phyloP scores from a whole-genome alignment of 1,139 yeast genomes.

The Scheffersomyces stambukii region DNA sequence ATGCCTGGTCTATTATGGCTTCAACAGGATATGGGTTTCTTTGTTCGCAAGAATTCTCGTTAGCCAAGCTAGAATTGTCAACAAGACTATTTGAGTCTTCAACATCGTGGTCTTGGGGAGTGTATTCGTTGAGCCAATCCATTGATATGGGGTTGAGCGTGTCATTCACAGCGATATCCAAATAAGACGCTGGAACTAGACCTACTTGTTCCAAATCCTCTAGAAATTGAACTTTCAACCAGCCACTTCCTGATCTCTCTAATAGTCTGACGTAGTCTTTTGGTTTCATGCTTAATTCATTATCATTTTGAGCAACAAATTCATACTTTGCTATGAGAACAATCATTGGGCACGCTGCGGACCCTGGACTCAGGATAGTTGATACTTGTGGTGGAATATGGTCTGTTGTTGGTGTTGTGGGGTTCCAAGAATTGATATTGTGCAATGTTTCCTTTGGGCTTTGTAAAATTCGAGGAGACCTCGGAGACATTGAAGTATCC shows the following conservation, averaged over 20 bases:
- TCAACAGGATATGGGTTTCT: too few species aligned
- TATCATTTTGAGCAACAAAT: slow-evolving; percentile 23
- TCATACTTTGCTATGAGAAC: slow-evolving; percentile 29
- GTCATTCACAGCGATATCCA: slow-evolving; percentile 37
- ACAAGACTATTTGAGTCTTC: not conserved
- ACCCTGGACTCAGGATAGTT: too few species aligned
- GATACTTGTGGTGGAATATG: too few species aligned
- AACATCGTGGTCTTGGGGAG: not conserved
- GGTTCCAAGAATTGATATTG: too few species aligned
- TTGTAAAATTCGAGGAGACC: slow-evolving; percentile 4
- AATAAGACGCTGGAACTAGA: slow-evolving; percentile 32
- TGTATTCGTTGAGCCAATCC: slow-evolving; percentile 23
- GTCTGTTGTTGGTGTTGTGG: too few species aligned
- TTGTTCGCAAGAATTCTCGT: slow-evolving; percentile 1
- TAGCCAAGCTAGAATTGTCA: slow-evolving; percentile 1
- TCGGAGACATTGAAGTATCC: not conserved
- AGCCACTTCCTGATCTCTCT: slow-evolving; percentile 33
- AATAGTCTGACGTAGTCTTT: slow-evolving; percentile 30
- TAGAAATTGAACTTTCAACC: slow-evolving; percentile 31
- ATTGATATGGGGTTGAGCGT: slow-evolving; percentile 25
- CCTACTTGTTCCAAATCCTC: slow-evolving; percentile 26
- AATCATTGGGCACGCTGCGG: slow-evolving; percentile 7
- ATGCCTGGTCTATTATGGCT: slow-evolving; percentile 7
- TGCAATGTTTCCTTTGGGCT: too few species aligned
- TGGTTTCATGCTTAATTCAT: slow-evolving; percentile 24